phyloP scores from a whole-genome alignment of 1,139 yeast species.

The Zhuliangozyma blackwelliae region DNA sequence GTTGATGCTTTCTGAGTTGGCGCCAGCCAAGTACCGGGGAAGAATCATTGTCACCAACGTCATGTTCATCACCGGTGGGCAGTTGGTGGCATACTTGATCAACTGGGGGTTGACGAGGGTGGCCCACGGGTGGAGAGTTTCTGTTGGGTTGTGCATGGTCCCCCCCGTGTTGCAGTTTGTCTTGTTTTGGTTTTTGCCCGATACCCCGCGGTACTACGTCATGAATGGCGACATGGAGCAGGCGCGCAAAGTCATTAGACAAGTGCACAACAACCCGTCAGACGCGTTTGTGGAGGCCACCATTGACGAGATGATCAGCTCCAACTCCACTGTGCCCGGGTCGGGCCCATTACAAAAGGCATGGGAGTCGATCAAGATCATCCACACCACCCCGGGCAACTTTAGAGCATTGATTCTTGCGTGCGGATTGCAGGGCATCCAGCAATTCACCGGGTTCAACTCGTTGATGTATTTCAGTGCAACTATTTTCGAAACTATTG shows the following conservation, averaged over 20 bases:
- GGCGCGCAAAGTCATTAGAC: constrained; percentile 63
- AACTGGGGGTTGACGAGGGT: constrained; percentile 83
- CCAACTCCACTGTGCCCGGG: constrained; percentile 66
- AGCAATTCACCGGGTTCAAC: constrained; percentile 93
- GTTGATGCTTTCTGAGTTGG: constrained; percentile 82
- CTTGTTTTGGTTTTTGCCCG: constrained; percentile 83
- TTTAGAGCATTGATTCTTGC: constrained; percentile 83
- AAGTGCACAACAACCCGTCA: constrained; percentile 54
- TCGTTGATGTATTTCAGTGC: constrained; percentile 92
- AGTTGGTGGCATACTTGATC: constrained; percentile 83
- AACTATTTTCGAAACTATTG: constrained; percentile 84
- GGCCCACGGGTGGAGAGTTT: constrained; percentile 84
- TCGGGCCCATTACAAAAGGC: constrained; percentile 47
- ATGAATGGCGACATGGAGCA: constrained; percentile 59
- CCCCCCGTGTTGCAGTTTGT: constrained; percentile 80
- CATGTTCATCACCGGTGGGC: constrained; percentile 84
- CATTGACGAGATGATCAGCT: constrained; percentile 52
- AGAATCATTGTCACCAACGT: constrained; percentile 68
- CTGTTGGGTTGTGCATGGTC: constrained; percentile 84
- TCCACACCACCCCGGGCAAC: constrained; percentile 75
- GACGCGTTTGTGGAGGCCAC: constrained; percentile 54
- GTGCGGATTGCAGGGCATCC: constrained; percentile 91
- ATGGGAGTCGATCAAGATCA: constrained; percentile 60
- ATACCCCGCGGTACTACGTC: constrained; percentile 87
- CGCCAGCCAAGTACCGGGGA: constrained; percentile 90